A percentile compares a stretch with the other conserved stretches of the same genome.
These are phyloP conservation scores for Dactylis glomerata DNA, from an alignment of 176 grass and related monocot species.

Conservation along the genomic window DNA sequence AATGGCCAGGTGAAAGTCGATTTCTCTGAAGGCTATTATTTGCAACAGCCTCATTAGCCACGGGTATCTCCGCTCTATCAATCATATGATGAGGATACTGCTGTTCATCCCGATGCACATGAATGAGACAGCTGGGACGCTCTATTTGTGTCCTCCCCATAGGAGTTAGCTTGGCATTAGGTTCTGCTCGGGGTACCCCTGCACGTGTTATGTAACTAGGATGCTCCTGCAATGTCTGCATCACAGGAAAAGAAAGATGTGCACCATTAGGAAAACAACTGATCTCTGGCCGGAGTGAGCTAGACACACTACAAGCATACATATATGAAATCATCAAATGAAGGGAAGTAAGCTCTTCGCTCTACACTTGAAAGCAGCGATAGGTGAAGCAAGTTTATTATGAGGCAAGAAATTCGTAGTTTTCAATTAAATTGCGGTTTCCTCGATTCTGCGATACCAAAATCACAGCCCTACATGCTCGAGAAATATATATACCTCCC, in stretches of 20 bases:
- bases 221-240: background rate
- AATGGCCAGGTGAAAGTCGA: background rate
- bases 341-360: background rate
- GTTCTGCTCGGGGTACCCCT: background rate
- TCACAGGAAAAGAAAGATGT: conserved; percentile 1
- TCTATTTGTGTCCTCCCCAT: background rate
- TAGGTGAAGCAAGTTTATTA: background rate
- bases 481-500: background rate
- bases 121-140: background rate
- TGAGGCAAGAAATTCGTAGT: background rate
- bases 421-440: background rate
- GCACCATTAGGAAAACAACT: background rate
- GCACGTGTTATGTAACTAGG: background rate
- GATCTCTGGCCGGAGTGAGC: background rate
- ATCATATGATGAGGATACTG: background rate
- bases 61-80: background rate
- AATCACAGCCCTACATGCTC: background rate
- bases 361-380: background rate
- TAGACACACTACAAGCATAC: background rate
- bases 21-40: conserved; percentile 1
- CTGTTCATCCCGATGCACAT: background rate
- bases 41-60: background rate
- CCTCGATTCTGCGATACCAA: background rate
- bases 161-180: background rate
- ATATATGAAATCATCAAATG: background rate